These are phyloP conservation scores for Psidium guajava DNA, from an alignment of 345 rosid species.

Conservation along the genomic window DNA sequence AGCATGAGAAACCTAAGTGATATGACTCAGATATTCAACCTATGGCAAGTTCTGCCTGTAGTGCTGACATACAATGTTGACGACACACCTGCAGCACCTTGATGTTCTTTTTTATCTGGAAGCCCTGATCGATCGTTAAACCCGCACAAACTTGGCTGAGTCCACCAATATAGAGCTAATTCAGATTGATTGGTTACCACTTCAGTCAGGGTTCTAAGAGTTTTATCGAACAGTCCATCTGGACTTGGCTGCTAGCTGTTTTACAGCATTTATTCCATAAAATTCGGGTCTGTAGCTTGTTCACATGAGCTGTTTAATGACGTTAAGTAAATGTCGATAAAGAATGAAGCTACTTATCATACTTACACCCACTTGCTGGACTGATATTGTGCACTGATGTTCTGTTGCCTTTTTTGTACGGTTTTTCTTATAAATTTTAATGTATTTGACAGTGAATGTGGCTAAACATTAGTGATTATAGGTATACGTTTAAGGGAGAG, in stretches of 20 bases:
- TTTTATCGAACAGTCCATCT: background rate
- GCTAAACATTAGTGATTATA: background rate
- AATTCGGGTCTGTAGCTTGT: background rate
- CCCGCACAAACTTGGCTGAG: background rate
- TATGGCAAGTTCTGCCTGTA: background rate
- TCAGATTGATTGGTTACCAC: background rate
- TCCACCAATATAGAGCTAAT: background rate
- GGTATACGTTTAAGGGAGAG: background rate
- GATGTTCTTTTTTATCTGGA: background rate
- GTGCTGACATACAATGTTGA: background rate
- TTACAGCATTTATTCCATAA: background rate
- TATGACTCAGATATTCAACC: background rate
- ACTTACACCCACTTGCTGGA: background rate
- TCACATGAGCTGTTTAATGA: background rate
- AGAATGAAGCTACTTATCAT: background rate
- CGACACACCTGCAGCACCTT: background rate
- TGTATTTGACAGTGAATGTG: background rate
- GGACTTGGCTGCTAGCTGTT: background rate
- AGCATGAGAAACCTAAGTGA: background rate
- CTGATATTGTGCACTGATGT: background rate
- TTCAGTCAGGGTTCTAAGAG: background rate
- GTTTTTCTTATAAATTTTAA: background rate
- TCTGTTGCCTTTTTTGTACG: background rate
- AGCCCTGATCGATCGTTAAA: background rate
- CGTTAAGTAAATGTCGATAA: background rate